A percentile compares a stretch with the other conserved stretches of the same genome.
Evolutionary conservation across 1,284 basidiomycete species (phyloP).

Genomic region (Mycena sp.): DNA sequence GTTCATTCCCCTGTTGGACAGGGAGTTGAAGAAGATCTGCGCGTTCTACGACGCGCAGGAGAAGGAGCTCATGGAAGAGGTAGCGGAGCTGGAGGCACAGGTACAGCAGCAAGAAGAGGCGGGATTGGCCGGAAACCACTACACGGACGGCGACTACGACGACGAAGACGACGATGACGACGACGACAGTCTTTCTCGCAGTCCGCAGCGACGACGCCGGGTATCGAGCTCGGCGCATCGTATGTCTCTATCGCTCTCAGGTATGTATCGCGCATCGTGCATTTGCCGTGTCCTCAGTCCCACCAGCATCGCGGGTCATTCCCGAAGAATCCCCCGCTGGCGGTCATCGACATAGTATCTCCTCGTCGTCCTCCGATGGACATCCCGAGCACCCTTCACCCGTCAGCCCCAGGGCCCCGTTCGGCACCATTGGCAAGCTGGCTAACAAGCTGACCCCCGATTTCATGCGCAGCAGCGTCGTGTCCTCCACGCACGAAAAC

Average conservation of each 20-base stretch:
- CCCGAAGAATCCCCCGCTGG: slow-evolving; percentile 17
- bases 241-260: slow-evolving; percentile 7
- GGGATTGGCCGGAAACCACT: slow-evolving; percentile 61
- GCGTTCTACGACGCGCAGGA: slow-evolving; percentile 86
- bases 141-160: slow-evolving; percentile 50
- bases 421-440: slow-evolving; percentile 47
- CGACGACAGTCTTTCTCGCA: slow-evolving; percentile 52
- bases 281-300: not conserved
- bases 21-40: slow-evolving; percentile 86
- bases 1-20: slow-evolving; percentile 83
- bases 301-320: slow-evolving; percentile 8
- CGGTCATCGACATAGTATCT: slow-evolving; percentile 29
- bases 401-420: slow-evolving; percentile 47
- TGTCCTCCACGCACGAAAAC: slow-evolving; percentile 54
- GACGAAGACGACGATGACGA: slow-evolving; percentile 74
- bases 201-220: slow-evolving; percentile 35
- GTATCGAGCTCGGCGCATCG: slow-evolving; percentile 34
- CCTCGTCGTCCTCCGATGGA: slow-evolving; percentile 30
- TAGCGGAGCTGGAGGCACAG: slow-evolving; percentile 73
- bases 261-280: not conserved
- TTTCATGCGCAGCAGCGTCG: slow-evolving; percentile 59
- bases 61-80: slow-evolving; percentile 73
- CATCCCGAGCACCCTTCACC: slow-evolving; percentile 23
- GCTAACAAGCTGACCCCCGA: slow-evolving; percentile 56
- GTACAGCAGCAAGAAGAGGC: slow-evolving; percentile 73